A percentile compares a stretch with the other conserved stretches of the same genome.
phyloP scores from a whole-genome alignment of 176 grass and related monocot species.

The Phyllostachys edulis region DNA sequence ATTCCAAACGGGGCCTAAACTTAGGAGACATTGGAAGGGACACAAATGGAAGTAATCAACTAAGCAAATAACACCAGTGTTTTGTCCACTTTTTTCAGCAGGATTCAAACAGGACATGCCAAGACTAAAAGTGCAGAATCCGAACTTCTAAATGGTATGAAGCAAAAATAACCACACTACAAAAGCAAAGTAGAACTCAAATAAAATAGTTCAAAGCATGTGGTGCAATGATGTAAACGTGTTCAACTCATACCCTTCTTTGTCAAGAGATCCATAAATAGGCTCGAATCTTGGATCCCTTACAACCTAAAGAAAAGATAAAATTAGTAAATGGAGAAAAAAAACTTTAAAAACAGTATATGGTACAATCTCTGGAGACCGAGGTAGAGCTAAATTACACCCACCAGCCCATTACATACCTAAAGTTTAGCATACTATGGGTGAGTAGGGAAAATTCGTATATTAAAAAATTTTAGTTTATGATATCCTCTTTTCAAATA shows the following conservation, averaged over 20 bases:
- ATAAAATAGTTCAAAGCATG: neutral
- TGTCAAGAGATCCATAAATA: slow-evolving; percentile 73
- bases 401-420: neutral
- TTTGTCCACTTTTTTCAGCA: neutral
- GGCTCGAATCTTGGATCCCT: slow-evolving; percentile 86
- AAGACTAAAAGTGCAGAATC: neutral
- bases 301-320: slow-evolving; percentile 48
- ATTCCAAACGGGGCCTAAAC: neutral
- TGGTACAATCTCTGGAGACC: neutral
- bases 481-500: neutral
- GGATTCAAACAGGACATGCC: neutral
- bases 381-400: neutral
- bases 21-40: neutral
- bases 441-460: neutral
- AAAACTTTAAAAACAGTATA: slow-evolving; percentile 2
- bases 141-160: neutral
- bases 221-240: neutral
- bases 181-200: neutral
- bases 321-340: neutral
- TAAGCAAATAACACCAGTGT: neutral
- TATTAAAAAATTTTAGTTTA: neutral
- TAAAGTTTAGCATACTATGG: neutral
- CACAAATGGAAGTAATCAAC: neutral
- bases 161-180: neutral
- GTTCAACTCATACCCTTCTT: slow-evolving; percentile 63